These are phyloP conservation scores for Toxicodendron radicans DNA, from an alignment of 345 rosid genomes.

Conservation along the genomic window DNA sequence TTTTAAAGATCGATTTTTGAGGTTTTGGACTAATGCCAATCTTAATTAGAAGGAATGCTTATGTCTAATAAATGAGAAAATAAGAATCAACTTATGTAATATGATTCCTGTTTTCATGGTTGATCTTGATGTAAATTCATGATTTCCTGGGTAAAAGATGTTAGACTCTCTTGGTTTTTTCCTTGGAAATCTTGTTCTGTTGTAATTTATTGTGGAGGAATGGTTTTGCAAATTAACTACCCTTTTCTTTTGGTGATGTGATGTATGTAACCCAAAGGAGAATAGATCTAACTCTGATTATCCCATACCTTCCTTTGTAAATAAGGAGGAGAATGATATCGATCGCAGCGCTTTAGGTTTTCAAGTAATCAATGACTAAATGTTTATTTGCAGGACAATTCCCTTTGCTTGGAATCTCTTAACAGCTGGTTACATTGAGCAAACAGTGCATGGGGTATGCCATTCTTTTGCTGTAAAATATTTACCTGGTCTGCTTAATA, in stretches of 20 bases:
- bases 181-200: not conserved
- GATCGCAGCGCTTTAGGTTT: not conserved
- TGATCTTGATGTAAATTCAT: too few species aligned
- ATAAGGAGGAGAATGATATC: not conserved
- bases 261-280: too few species aligned
- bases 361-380: not conserved
- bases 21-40: too few species aligned
- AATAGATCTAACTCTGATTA: too few species aligned
- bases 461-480: conserved; percentile 7
- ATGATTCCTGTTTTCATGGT: too few species aligned
- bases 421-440: conserved; percentile 89
- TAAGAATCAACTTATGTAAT: too few species aligned
- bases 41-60: too few species aligned
- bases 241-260: not conserved
- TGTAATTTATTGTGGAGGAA: not conserved
- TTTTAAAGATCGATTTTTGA: too few species aligned
- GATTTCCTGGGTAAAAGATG: not conserved
- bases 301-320: not conserved
- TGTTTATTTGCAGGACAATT: conserved; percentile 65
- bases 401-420: conserved; percentile 97
- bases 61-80: too few species aligned
- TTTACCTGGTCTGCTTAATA: conserved; percentile 3
- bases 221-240: not conserved
- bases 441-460: conserved; percentile 81
- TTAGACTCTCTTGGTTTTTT: not conserved